phyloP scores from a whole-genome alignment of 345 rosid species.

The Salix udensis region DNA sequence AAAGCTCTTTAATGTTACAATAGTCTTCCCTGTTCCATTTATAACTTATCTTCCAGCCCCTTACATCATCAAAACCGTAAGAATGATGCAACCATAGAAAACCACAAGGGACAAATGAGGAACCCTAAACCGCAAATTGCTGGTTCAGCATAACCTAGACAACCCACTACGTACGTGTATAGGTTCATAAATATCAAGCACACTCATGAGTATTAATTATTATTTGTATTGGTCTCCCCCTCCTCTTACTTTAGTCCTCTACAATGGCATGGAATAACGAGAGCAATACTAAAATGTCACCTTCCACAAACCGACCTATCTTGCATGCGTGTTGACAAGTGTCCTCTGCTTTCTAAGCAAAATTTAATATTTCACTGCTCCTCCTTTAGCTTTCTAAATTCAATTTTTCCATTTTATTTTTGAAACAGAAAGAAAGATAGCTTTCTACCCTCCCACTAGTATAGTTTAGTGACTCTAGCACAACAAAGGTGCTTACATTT shows the following conservation, averaged over 20 bases:
- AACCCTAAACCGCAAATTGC: background rate
- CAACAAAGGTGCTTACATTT: background rate
- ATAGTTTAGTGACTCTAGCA: background rate
- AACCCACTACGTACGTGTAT: background rate
- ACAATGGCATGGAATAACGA: background rate
- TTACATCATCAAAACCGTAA: background rate
- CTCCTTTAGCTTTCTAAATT: background rate
- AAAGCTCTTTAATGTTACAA: background rate
- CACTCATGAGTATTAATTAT: background rate
- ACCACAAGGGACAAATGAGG: background rate
- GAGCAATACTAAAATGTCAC: background rate
- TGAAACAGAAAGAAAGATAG: background rate
- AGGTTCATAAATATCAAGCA: background rate
- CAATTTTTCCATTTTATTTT: background rate
- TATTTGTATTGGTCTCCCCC: background rate
- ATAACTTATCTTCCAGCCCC: background rate
- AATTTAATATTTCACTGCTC: background rate
- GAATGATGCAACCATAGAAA: background rate
- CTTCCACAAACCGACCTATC: constrained; percentile 23
- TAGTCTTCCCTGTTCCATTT: background rate
- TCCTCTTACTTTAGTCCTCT: background rate
- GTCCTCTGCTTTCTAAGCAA: background rate
- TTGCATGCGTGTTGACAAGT: constrained; percentile 27
- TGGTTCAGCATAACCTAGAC: background rate
- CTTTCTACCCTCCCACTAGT: background rate